Base-by-base conservation (phyloP, 208 protist species). In the Trypanosoma rangeli region DNA sequence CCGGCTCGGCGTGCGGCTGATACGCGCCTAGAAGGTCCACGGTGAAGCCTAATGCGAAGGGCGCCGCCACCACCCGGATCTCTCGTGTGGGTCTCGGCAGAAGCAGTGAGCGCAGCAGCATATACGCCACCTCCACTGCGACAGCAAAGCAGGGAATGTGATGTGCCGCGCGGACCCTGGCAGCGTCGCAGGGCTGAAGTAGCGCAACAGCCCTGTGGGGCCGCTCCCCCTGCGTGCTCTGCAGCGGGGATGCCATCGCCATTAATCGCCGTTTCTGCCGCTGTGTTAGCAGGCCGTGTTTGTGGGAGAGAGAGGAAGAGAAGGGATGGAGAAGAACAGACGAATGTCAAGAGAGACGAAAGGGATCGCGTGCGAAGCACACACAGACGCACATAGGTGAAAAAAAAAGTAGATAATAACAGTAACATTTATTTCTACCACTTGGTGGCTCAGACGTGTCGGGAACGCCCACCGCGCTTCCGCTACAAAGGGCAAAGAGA, bases 121-220 rank as follows among this genome's bases (percentile, higher is more conserved):
- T 61, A 60, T 67, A 72, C 15, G 24, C 66, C 71, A 12, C 53
- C 64, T 74, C 64, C 70, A 80, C 77, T 0, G 78, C 77, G 59
- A 69, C 70, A 5, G 85, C 48, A 53, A 90, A 80, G 44, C 69
- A 74, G 0, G 85, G 85, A 46, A 87, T 75, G 63, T 66, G 65
- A 46, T 82, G 50, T 28, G 74, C 74, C 13, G 82, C 85, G 22
- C 75, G 73, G 15, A 90, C 53, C 22, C 72, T 73, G 26, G 48
- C 56, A 5, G 81, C 73, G 20, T 83, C 82, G 22, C 35, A 8
- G 0, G 9, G 2, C 5, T 37, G 15, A 0, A 90, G 42, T 0
- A 33, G 68, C 31, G 67, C 66, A 61, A 90, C 85, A 31, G 5
- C 16, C n/a, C 35, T 29, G 31, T n/a, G 26, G 10, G 16, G 42